phyloP scores from a whole-genome alignment of 1,284 basidiomycete genomes.

The Ustilago curta region DNA sequence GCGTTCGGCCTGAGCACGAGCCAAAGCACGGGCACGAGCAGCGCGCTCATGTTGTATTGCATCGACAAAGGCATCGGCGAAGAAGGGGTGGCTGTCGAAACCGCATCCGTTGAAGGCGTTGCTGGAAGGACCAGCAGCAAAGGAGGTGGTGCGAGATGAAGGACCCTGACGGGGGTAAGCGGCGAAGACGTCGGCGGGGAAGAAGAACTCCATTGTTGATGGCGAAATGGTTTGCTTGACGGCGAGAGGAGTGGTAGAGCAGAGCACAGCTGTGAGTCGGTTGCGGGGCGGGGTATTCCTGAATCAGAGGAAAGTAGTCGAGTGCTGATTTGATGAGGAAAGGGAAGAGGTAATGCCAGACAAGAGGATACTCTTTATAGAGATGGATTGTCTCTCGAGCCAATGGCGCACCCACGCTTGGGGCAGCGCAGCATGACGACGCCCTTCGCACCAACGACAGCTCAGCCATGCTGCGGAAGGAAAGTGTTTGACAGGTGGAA shows the following conservation, averaged over 20 bases:
- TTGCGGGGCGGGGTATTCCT: slow-evolving; percentile 11
- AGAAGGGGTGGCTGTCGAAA: slow-evolving; percentile 45
- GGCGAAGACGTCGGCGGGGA: slow-evolving; percentile 52
- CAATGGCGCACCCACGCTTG: background rate
- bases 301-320: slow-evolving; percentile 9
- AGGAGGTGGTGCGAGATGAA: slow-evolving; percentile 14
- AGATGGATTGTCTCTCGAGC: background rate
- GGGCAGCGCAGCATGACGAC: slow-evolving; percentile 24
- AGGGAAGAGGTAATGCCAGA: background rate
- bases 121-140: slow-evolving; percentile 28
- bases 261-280: background rate
- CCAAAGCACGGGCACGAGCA: slow-evolving; percentile 35
- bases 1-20: slow-evolving; percentile 36
- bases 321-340: slow-evolving; percentile 14
- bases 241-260: slow-evolving; percentile 4
- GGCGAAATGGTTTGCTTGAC: background rate
- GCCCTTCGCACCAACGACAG: slow-evolving; percentile 1
- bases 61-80: slow-evolving; percentile 31
- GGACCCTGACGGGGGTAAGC: slow-evolving; percentile 37
- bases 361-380: slow-evolving; percentile 19
- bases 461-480: slow-evolving; percentile 4
- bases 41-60: slow-evolving; percentile 47
- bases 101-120: slow-evolving; percentile 36
- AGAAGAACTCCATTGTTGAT: slow-evolving; percentile 52
- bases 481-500: slow-evolving; percentile 26